Evolutionary conservation across 2,329 filamentous ascomycete genomes (phyloP), one percentile per base, ranked within the genome.

Genomic region (Alternaria arborescens): DNA sequence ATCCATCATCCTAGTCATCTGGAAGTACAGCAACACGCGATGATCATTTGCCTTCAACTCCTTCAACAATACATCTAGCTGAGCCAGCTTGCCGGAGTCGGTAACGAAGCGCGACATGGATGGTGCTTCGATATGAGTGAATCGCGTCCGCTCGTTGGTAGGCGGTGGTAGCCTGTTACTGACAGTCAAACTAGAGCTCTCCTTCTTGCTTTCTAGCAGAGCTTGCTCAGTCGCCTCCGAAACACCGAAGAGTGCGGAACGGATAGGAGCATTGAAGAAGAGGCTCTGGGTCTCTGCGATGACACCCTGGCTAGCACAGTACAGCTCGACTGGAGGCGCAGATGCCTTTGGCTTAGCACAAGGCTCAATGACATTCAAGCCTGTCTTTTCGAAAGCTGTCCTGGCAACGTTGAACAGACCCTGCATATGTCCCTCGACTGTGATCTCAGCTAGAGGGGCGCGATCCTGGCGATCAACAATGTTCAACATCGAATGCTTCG

Each of bases 1-100:
- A 78, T 99, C 94, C 75, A 99, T 98, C 95, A 99, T 99, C 75
- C 92, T 91, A 4, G 95, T 99, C 95, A 99, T 99, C 84, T 99
- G 95, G 91, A 99, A 99, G 85, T 99, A 99, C 20, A 99, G 84
- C 55, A 99, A 84, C 22, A 99, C 95, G 74, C 95, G 93, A 71
- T 99, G 95, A 36, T 91, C 91, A 65, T 91, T 92, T 64, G 93
- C 91, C 85, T 98, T 99, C 73, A 99, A 89, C 78, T 93, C 87
- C 77, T 91, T 91, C 14, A 99, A 86, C 18, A 99, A 84, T 67
- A 92, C 85, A 77, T 99, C 95, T 52, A 99, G 84, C 75, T 93
- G 93, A 47, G 93, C 94, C 61, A 99, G 87, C 82, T 99, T 99
- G 75, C 95, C 95, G 54, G 93, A 97, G 80, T 98, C 95, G 2